Conservation (phyloP, 495 filamentous ascomycete genomes). For the Xylaria bambusicola region DNA sequence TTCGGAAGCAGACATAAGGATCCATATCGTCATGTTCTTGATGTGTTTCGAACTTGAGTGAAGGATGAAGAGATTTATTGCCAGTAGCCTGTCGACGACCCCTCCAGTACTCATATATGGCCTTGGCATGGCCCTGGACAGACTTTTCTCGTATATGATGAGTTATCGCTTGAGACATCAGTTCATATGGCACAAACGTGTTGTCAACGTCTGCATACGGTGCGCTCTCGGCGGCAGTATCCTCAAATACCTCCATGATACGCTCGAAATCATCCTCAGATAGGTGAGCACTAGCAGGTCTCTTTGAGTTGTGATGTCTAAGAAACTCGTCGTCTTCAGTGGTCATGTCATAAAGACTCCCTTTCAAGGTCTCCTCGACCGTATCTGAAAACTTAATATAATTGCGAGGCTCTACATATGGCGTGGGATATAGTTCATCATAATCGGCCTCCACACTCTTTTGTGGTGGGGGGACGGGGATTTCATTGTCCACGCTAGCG, state of each 20-base stretch:
- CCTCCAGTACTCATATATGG: conserved; percentile 93
- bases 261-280: conserved; percentile 90
- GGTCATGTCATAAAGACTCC: conserved; percentile 88
- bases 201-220: conserved; percentile 88
- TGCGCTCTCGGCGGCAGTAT: conserved; percentile 74
- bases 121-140: conserved; percentile 73
- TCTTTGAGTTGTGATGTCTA: conserved; percentile 78
- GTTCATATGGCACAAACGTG: conserved; percentile 75
- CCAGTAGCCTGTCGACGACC: conserved; percentile 60
- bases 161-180: conserved; percentile 77
- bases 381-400: conserved; percentile 98
- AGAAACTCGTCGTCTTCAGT: conserved; percentile 86
- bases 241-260: conserved; percentile 93
- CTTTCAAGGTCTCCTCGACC: conserved; percentile 84
- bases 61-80: conserved; percentile 70
- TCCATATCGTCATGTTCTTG: conserved; percentile 93
- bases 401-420: conserved; percentile 79
- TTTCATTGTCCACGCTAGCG: conserved; percentile 68
- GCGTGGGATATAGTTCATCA: conserved; percentile 79
- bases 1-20: conserved; percentile 97
- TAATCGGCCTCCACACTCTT: conserved; percentile 74
- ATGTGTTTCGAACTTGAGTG: conserved; percentile 89
- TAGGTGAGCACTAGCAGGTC: conserved; percentile 62
- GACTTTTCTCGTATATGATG: conserved; percentile 47
- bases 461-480: conserved; percentile 82